Base-by-base conservation (phyloP, 2,329 filamentous ascomycete species). In the Fusarium cicatricum region DNA sequence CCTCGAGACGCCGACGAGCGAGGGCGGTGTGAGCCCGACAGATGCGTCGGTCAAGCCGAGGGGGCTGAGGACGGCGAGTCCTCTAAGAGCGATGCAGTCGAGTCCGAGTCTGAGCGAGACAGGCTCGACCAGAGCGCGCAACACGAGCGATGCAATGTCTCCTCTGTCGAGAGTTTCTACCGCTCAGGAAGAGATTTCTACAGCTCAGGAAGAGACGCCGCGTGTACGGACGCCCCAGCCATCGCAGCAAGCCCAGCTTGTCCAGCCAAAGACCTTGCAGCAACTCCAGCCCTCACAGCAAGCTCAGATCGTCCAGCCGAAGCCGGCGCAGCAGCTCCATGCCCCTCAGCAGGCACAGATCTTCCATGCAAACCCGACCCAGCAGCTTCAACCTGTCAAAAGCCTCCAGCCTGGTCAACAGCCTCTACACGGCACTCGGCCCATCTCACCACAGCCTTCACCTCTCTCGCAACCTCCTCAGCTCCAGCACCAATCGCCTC, bases 51-150 rank as follows among this genome's bases (percentile, higher is more conserved):
- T 50, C 8, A 64, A 64, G 39, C 55, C 64, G 1, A 58, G 49
- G 21, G 45, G 48, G 1, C 34, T 68, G 7, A 66, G 66, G 29
- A 69, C 66, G 1, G 66, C 64, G 1, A 69, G 66, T 11, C 64
- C 66, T 26, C 14, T 69, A 15, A 55, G 64, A 7, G 52, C 66
- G 1, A 69, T 68, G 66, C 64, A 68, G 38, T 65, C 61, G 5
- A 68, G 66, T 29, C 65, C 65, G 2, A 67, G 62, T 10, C 26
- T 62, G 31, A 55, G 63, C 4, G 66, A 67, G 11, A 47, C 52
- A 10, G 58, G 64, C 10, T 43, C 57, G 8, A 67, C 56, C 0
- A 52, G 66, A 34, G 50, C 59, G 16, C 51, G 66, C n/a, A 69
- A 62, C 10, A 49, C 52, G 1, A 68, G 66, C 29, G 66, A 68